phyloP scores from a whole-genome alignment of 768 basidiomycete genomes.

The Naganishia randhawae region DNA sequence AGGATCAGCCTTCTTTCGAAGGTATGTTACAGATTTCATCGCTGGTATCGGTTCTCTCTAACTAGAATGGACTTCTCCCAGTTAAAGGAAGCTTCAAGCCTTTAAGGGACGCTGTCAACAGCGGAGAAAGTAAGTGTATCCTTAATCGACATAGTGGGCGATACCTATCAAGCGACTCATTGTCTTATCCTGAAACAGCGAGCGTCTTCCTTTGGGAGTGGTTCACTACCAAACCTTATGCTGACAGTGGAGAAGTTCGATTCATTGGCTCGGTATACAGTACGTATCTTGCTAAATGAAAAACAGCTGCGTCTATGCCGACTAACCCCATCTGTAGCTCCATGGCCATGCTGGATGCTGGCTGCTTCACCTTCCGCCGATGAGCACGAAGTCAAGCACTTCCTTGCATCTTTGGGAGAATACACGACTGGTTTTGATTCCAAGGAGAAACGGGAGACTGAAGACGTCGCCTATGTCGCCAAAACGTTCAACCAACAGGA shows the following conservation, averaged over 20 bases:
- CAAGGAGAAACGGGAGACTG: slow-evolving; percentile 56
- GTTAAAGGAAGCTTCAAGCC: slow-evolving; percentile 51
- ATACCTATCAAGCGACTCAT: not conserved
- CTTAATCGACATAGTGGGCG: not conserved
- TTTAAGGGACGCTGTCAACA: slow-evolving; percentile 79
- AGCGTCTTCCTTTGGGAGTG: slow-evolving; percentile 72
- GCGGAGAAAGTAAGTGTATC: slow-evolving; percentile 61
- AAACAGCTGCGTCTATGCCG: not conserved
- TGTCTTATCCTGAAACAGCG: not conserved
- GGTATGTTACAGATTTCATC: slow-evolving; percentile 53
- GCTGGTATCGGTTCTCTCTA: not conserved
- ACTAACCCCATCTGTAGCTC: slow-evolving; percentile 58
- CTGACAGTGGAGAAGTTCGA: slow-evolving; percentile 70
- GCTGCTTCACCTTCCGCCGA: slow-evolving; percentile 69
- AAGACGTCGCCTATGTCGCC: slow-evolving; percentile 71
- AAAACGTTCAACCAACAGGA: slow-evolving; percentile 74
- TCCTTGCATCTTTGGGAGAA: slow-evolving; percentile 63
- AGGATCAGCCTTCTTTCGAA: slow-evolving; percentile 59
- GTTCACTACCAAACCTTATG: slow-evolving; percentile 78
- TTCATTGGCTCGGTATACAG: slow-evolving; percentile 64
- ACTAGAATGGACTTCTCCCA: slow-evolving; percentile 13
- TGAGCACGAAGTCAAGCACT: slow-evolving; percentile 56
- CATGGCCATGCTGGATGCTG: slow-evolving; percentile 96
- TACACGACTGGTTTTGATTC: slow-evolving; percentile 65
- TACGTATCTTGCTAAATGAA: slow-evolving; percentile 16